Base-by-base conservation (phyloP, 2,329 filamentous ascomycete genomes). In the Nannizziopsis arthrosporioides region DNA sequence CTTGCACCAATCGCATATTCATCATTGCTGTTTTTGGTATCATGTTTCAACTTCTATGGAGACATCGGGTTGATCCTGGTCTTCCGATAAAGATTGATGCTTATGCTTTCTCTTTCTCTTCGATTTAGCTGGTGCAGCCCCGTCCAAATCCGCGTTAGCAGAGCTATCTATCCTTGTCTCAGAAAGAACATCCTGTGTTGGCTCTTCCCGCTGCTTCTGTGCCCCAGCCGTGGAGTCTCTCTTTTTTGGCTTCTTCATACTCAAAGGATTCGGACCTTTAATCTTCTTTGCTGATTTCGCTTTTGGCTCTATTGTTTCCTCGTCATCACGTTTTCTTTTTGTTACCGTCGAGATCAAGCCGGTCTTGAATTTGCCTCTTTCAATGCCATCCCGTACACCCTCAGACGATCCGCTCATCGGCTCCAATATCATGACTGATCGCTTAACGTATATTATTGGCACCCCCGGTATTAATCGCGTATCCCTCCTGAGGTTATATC, bases 371-470 rank as follows among this genome's bases (percentile, higher is more conserved):
- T 73, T 73, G 35, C 65, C 67, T 51, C 60, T 65, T 59, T 73
- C 70, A n/a, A 65, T 59, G 1, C 64, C 65, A 41, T 70, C 64
- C 34, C 68, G 61, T 10, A 70, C 59, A 17, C 59, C 59, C 53
- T 69, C 66, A 11, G 68, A 72, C 1, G 61, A 59, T 15, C 57
- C 62, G 47, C 69, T 71, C 63, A 73, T 61, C 11, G 71, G 70
- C 56, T 73, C 70, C 48, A 73, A 55, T 11, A 73, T 64, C 70
- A 73, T 73, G 6, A 73, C 70, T 12, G 69, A 72, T 41, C 71
- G 62, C 59, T 73, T 73, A 30, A 73, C 71, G 56, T 72, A 73
- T 38, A 73, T 66, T 22, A 73, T 68, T 12, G 71, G 71, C 30
- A 73, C 70, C 43, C 71, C 71, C 11, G 68, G 68, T 9, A 73